Percentiles rank a stretch among this genome's conserved stretches.
Evolutionary conservation across 1,284 basidiomycete species (phyloP).

Genomic region (Pholiota adiposa): DNA sequence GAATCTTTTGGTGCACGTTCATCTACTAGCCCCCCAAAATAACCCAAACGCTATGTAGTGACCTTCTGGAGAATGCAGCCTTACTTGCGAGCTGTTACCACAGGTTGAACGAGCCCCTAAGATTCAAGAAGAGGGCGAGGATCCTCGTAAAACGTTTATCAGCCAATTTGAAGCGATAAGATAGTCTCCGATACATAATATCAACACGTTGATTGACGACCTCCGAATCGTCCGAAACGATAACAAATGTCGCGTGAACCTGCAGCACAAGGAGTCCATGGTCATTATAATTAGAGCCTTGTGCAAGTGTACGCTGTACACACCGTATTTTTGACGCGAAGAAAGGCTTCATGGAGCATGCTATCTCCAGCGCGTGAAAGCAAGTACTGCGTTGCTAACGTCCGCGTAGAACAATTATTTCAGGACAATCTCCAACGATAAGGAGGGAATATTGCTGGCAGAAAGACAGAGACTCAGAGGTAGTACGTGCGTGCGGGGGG

Average conservation of each 20-base stretch:
- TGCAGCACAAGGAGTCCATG: not conserved
- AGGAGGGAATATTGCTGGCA: constrained; percentile 8
- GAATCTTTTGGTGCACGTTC: constrained; percentile 6
- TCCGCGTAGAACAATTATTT: not conserved
- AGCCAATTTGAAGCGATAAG: not conserved
- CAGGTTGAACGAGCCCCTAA: not conserved
- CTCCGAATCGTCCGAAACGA: not conserved
- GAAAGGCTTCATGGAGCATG: not conserved
- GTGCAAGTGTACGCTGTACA: not conserved
- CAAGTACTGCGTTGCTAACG: not conserved
- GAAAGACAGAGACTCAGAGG: not conserved
- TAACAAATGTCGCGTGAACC: not conserved
- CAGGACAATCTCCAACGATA: constrained; percentile 1
- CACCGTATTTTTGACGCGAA: not conserved
- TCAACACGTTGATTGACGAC: not conserved
- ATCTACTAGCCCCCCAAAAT: not conserved
- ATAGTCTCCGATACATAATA: not conserved
- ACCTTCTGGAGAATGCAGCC: not conserved
- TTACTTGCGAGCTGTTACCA: not conserved
- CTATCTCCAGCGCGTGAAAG: not conserved
- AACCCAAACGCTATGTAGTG: not conserved
- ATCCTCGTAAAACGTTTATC: not conserved
- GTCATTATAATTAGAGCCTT: not conserved
- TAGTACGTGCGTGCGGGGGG: not conserved
- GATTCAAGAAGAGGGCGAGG: not conserved